Base-by-base conservation (phyloP, 306 rosid genomes). In the Comarum palustre region DNA sequence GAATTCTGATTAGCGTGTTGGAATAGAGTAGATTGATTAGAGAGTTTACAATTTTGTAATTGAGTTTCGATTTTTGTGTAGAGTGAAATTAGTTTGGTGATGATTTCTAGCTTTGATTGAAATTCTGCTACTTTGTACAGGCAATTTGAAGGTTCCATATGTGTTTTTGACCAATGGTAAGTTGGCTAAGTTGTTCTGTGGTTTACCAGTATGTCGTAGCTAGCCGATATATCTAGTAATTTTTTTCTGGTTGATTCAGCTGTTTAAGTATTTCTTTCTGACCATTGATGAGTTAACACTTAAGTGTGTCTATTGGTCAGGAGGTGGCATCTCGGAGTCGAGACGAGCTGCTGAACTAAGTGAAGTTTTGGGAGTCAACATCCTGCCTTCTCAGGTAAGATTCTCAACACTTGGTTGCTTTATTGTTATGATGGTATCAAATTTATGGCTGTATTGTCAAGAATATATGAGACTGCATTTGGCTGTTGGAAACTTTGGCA, bases 101-200 rank as follows among this genome's bases (percentile, higher is more conserved):
- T 4, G 3, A 17, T 25, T 50, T 64, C 25, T 19, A 22, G 27
- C n/a, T 41, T 17, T 27, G 14, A 36, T 57, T 41, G 8, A 16
- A 45, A 2, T 60, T 4, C 36, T 60, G 19, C 24, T 60, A 47
- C 57, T 76, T 69, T 66, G 69, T 50, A 65, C 41, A 80, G 84
- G 80, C 55, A 9, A 57, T 66, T 71, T 80, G 74, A 80, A 75
- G 67, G 60, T 75, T 11, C 80, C 83, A 4, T 80, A 55, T 66
- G 65, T 80, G 69, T 80, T 80, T 71, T 80, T 80, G 74, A 75
- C 84, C 4, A 80, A 80, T 22, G 80, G 84, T 80, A 43, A 71
- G 77, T 63, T 3, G 7, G 66, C 51, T 17, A 4, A 17, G 11
- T 24, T 34, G 4, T 34, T 48, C 3, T 3, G 3, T 74, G 16